These are phyloP conservation scores for Colletotrichum sp. DNA, from an alignment of 2,329 filamentous ascomycete genomes.

Conservation along the genomic window DNA sequence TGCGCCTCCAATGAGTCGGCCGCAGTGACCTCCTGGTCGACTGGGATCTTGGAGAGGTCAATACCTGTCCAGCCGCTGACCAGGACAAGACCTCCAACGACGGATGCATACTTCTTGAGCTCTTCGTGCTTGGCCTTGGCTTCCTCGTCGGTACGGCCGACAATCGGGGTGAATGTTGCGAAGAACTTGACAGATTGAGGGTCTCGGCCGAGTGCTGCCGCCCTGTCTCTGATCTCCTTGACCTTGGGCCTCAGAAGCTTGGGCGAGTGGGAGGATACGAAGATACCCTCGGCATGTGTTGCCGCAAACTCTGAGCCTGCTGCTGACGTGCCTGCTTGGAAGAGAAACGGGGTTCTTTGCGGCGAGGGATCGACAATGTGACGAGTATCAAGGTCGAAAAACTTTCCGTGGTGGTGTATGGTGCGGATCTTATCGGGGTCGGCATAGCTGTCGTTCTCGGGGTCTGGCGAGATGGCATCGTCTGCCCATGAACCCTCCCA, in stretches of 20 bases:
- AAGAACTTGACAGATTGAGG: constrained; percentile 63
- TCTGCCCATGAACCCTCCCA: constrained; percentile 62
- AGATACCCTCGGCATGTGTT: constrained; percentile 65
- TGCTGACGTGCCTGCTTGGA: constrained; percentile 64
- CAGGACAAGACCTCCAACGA: constrained; percentile 58
- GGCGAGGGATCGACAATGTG: constrained; percentile 60
- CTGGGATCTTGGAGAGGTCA: constrained; percentile 60
- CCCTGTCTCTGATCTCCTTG: constrained; percentile 56
- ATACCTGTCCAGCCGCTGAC: constrained; percentile 66
- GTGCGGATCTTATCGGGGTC: constrained; percentile 63
- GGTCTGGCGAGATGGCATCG: constrained; percentile 60
- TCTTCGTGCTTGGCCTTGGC: constrained; percentile 57
- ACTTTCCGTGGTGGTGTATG: constrained; percentile 55
- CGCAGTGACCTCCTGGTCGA: constrained; percentile 62
- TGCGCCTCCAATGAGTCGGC: constrained; percentile 59
- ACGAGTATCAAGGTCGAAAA: constrained; percentile 32
- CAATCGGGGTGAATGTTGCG: constrained; percentile 52
- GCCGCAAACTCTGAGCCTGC: constrained; percentile 63
- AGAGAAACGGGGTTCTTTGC: constrained; percentile 61
- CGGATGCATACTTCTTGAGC: constrained; percentile 55
- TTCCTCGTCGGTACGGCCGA: constrained; percentile 56
- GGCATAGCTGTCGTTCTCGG: constrained; percentile 59
- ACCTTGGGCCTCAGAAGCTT: constrained; percentile 54
- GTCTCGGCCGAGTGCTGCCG: constrained; percentile 56
- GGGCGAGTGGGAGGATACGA: constrained; percentile 60